These are phyloP conservation scores for Cercospora sojina DNA, from an alignment of 2,329 filamentous ascomycete species.

Conservation along the genomic window DNA sequence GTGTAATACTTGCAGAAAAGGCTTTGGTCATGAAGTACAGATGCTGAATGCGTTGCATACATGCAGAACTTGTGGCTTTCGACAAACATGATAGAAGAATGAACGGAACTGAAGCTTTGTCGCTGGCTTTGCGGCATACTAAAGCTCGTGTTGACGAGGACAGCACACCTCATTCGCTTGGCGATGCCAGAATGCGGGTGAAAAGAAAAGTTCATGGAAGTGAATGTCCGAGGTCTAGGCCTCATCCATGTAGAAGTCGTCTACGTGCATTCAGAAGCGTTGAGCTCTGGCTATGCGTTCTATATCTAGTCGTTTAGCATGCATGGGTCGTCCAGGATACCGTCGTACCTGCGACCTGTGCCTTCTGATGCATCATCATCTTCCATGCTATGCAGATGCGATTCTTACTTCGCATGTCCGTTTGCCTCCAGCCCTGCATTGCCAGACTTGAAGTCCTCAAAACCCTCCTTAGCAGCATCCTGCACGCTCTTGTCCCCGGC, in stretches of 20 bases:
- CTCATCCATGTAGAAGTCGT: background rate
- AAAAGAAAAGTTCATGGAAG: background rate
- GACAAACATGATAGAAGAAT: background rate
- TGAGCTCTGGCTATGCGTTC: background rate
- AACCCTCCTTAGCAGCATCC: constrained; percentile 62
- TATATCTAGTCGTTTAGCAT: constrained; percentile 4
- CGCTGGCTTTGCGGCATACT: background rate
- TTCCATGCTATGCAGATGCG: background rate
- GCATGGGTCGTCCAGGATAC: background rate
- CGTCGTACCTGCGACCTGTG: background rate
- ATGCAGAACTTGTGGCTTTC: background rate
- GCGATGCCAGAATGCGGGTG: background rate
- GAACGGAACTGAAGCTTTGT: background rate
- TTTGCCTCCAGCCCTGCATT: constrained; percentile 39
- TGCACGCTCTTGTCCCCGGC: constrained; percentile 69
- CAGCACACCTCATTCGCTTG: background rate
- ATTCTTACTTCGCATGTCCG: constrained; percentile 6
- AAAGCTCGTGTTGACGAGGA: too few species aligned
- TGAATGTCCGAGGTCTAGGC: background rate
- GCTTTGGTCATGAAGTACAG: background rate
- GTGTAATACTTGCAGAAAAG: background rate
- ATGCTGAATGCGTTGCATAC: background rate
- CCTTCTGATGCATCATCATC: background rate
- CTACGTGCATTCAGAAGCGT: background rate
- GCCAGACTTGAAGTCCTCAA: constrained; percentile 48